Base-by-base conservation (phyloP, 345 rosid species). In the Eucalyptus brandiana region DNA sequence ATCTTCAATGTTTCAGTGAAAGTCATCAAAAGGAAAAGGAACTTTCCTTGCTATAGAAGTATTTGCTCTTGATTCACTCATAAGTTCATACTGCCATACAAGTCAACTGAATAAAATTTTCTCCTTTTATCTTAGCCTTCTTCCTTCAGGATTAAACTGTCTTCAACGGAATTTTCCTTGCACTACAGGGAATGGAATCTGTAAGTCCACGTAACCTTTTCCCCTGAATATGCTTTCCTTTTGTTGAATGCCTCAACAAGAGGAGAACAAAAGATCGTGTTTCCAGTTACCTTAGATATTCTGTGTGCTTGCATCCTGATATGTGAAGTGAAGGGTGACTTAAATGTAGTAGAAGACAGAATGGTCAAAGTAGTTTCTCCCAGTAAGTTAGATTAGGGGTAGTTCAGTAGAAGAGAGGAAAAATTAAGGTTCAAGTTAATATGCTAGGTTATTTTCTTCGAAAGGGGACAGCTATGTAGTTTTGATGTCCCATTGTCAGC, bases 121-220 rank as follows among this genome's bases (percentile, higher is more conserved):
- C 88, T 89, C 4, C 60, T 87, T 60, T 90, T 90, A 88, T 89
- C 89, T 86, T 89, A 93, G 96, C 69, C 88, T 87, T 92, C 89
- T 92, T 67, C 91, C 94, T 12, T 89, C 93, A 4, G 95, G 98
- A 48, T 90, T 97, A 89, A 88, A 90, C 86, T 97, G 99, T 90
- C 96, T 97, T 88, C 98, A 97, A 69, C 91, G 88, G 83, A 87
- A 92, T 87, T 96, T 96, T 90, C 95, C 91, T 47, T 96, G 98
- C 93, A 89, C 90, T 87, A 92, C 90, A 49, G 96, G 91, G 58
- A 6, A 87, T 86, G 94, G 96, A 88, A 88, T 89, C 54, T 94
- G 97, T 96, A 92, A 96, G 98, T 91, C 28, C 26, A 34, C 2
- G 3, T 34, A 69, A 85, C 13, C 49, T 28, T 42, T 80, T 30